Base-by-base conservation (phyloP, 73 alveolate species). In the Blepharisma stoltei region DNA sequence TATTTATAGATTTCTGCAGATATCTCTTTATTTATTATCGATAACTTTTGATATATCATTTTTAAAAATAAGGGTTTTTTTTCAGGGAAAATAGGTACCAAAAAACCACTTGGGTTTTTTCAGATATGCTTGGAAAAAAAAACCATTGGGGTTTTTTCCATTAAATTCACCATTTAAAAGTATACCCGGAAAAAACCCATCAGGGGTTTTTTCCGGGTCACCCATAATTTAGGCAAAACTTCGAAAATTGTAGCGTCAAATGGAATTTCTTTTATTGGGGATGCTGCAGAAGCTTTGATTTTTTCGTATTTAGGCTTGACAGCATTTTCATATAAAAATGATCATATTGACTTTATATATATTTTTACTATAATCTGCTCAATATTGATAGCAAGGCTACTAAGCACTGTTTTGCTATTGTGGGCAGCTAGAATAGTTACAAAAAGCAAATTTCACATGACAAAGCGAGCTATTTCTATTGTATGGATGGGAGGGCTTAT, bases 201-300 rank as follows among this genome's bases (percentile, higher is more conserved):
- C n/a, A n/a, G n/a, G n/a, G n/a, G n/a, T n/a, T n/a, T n/a, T n/a
- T n/a, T n/a, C n/a, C n/a, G n/a, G n/a, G n/a, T n/a, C n/a, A n/a
- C n/a, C n/a, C 87, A 92, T 76, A 96, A 96, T 87, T 78, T 96
- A 70, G 85, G 97, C 44, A 68, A 83, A 27, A 88, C 91, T 71
- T 91, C 98, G 46, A 70, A 92, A 84, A 86, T 80, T 25, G 98
- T 96, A 41, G 90, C 98, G 53, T 84, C 88, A 25, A 82, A 92
- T 14, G 96, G 95, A 6, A 82, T 95, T 41, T 91, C 90, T 48
- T 90, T 97, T 78, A 83, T 96, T 21, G 97, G 98, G 25, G 91
- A 94, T 83, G 94, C 93, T 27, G 98, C 98, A 6, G 99, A 96
- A 83, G 99, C 99, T n/a, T 96, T 94, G 82, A 96, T 94, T 21